Evolutionary conservation across 2,329 filamentous ascomycete genomes (phyloP).

Genomic region (Trichoderma gracile): DNA sequence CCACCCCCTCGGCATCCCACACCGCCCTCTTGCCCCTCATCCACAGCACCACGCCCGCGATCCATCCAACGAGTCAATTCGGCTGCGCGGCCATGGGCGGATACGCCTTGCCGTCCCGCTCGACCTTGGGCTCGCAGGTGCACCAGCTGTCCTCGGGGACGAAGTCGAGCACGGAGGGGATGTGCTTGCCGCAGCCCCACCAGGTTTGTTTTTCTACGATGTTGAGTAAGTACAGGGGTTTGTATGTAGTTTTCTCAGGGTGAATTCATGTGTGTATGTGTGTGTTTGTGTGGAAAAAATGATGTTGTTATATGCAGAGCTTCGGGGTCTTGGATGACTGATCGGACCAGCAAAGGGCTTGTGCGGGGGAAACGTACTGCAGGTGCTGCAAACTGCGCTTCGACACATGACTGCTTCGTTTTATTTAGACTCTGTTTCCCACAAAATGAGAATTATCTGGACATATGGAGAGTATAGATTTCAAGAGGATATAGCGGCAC

Average conservation of each 20-base stretch:
- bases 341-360: too few species aligned
- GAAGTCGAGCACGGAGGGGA: constrained; percentile 61
- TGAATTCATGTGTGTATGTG: neutral
- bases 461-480: neutral
- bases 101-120: constrained; percentile 61
- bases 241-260: too few species aligned
- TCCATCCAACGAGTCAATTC: constrained; percentile 41
- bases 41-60: constrained; percentile 36
- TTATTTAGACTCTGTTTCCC: neutral
- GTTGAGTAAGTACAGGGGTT: neutral
- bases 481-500: too few species aligned
- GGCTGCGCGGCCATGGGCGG: constrained; percentile 60
- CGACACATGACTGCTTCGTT: constrained; percentile 57
- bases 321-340: too few species aligned
- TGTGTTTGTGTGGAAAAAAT: too few species aligned
- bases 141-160: constrained; percentile 63
- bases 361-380: constrained; percentile 51
- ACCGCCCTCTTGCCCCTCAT: constrained; percentile 34
- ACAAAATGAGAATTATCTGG: neutral
- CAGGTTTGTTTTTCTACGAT: constrained; percentile 53
- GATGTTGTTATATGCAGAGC: too few species aligned
- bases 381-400: constrained; percentile 61
- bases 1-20: constrained; percentile 37
- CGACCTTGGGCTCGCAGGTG: constrained; percentile 63
- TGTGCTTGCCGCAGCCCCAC: constrained; percentile 66